Evolutionary conservation across 257 asterid species (phyloP).

Genomic region (Solanum lignicaule): DNA sequence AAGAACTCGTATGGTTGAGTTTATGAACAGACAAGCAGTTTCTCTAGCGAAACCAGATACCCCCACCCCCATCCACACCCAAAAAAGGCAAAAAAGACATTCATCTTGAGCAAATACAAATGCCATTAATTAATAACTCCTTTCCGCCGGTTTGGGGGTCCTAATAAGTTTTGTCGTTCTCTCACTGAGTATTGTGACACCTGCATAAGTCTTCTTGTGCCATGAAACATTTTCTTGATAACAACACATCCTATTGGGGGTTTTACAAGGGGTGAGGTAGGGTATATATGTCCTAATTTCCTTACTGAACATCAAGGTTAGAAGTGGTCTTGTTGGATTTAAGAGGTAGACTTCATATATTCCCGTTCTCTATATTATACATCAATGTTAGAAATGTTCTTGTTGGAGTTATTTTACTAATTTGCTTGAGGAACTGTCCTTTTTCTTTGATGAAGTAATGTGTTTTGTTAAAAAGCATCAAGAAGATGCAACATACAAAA

Average conservation of each 20-base stretch:
- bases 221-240: not conserved
- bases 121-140: not conserved
- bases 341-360: too few species aligned
- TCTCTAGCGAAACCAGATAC: not conserved
- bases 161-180: not conserved
- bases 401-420: not conserved
- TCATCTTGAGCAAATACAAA: not conserved
- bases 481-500: not conserved
- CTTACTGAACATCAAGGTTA: too few species aligned
- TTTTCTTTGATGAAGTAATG: not conserved
- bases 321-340: too few species aligned
- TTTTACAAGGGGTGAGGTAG: too few species aligned
- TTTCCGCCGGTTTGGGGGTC: not conserved
- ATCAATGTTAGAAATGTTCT: not conserved
- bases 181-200: not conserved
- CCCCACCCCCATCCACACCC: too few species aligned
- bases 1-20: not conserved
- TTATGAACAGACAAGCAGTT: not conserved
- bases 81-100: too few species aligned
- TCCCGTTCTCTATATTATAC: not conserved
- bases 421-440: not conserved
- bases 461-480: not conserved
- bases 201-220: not conserved
- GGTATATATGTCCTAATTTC: too few species aligned
- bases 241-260: rapidly evolving